These are phyloP conservation scores for Dictyostelium firmibasis DNA, from an alignment of 78 protist species.

Conservation along the genomic window DNA sequence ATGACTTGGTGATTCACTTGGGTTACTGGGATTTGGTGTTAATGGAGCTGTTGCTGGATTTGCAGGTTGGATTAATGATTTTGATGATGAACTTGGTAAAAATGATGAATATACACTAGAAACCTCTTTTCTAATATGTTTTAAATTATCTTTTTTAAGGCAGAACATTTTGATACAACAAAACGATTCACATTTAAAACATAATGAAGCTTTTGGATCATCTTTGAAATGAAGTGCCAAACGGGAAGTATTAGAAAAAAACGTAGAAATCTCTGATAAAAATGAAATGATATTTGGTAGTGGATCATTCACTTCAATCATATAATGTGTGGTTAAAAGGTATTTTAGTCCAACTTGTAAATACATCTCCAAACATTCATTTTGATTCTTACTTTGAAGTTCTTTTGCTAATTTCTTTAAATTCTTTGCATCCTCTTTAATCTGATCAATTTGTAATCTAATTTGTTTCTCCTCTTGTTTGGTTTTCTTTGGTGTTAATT, in stretches of 20 bases:
- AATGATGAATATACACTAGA: not conserved
- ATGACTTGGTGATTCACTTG: not conserved
- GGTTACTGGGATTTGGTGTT: slow-evolving; percentile 11
- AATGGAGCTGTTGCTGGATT: slow-evolving; percentile 3
- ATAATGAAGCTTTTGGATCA: slow-evolving; percentile 24
- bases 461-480: slow-evolving; percentile 31
- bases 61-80: not conserved
- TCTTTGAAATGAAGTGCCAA: slow-evolving; percentile 1
- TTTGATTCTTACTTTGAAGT: not conserved
- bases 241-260: slow-evolving; percentile 14
- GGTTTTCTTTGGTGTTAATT: slow-evolving; percentile 5
- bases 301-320: slow-evolving; percentile 52
- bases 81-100: slow-evolving; percentile 16
- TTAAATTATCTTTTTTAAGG: slow-evolving; percentile 17
- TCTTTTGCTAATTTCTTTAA: slow-evolving; percentile 26
- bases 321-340: slow-evolving; percentile 10
- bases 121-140: slow-evolving; percentile 6
- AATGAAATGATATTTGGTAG: not conserved
- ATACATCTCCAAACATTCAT: slow-evolving; percentile 18
- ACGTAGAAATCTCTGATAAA: not conserved
- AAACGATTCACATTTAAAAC: slow-evolving; percentile 55
- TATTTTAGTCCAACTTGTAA: slow-evolving; percentile 65
- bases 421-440: slow-evolving; percentile 13
- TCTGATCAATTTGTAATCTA: slow-evolving; percentile 9
- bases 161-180: slow-evolving; percentile 21